These are phyloP conservation scores for Fusarium kyushuense DNA, from an alignment of 2,329 filamentous ascomycete species.

Conservation along the genomic window DNA sequence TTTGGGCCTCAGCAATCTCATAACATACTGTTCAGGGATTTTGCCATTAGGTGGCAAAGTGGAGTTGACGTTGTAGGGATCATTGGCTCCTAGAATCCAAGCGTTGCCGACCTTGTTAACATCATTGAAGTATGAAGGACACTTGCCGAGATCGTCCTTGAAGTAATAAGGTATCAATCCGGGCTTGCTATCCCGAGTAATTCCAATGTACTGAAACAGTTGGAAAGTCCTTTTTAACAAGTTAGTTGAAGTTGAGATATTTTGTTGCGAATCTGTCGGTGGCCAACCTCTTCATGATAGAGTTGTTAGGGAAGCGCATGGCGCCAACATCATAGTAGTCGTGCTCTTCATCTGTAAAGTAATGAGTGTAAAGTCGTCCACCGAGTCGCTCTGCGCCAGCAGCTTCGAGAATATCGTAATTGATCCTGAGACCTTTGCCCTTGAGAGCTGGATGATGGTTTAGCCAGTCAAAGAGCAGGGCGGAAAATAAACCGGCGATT, in stretches of 20 bases:
- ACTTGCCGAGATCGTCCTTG: not conserved
- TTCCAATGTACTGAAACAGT: constrained; percentile 2
- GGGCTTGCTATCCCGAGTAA: not conserved
- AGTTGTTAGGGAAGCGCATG: constrained; percentile 29
- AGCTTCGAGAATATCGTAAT: constrained; percentile 30
- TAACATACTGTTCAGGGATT: constrained; percentile 8
- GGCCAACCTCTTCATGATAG: constrained; percentile 22
- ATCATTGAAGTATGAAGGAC: constrained; percentile 28
- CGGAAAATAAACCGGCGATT: constrained; percentile 20
- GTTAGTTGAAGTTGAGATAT: too few relatives aligned
- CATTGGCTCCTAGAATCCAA: constrained; percentile 13
- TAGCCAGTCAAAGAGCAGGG: constrained; percentile 14
- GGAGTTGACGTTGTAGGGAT: constrained; percentile 27
- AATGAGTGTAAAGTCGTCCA: constrained; percentile 29
- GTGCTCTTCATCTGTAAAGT: constrained; percentile 21
- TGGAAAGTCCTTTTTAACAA: constrained; percentile 3
- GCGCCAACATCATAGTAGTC: constrained; percentile 35
- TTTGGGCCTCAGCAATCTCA: too few relatives aligned
- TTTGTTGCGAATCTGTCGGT: too few relatives aligned
- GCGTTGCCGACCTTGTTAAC: not conserved
- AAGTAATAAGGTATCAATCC: constrained; percentile 32
- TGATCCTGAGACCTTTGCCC: not conserved
- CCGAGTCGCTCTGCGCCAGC: constrained; percentile 6
- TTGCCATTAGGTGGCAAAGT: too few relatives aligned
- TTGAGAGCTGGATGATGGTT: constrained; percentile 4